These are phyloP conservation scores for Aspergillus phoenicis DNA, from an alignment of 2,329 filamentous ascomycete genomes.

Conservation along the genomic window DNA sequence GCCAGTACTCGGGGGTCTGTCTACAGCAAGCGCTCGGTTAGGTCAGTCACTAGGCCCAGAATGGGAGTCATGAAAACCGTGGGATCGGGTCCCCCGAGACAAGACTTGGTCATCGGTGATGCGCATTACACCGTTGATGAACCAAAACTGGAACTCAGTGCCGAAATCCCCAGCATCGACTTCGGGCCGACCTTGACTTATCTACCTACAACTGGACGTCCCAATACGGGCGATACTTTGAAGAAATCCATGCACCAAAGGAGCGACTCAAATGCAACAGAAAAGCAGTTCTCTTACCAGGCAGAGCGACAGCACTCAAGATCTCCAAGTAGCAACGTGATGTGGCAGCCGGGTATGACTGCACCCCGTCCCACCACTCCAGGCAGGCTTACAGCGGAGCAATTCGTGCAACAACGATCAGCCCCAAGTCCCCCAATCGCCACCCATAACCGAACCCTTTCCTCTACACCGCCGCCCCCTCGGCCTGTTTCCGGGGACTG, in stretches of 20 bases:
- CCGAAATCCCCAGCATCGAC: slow-evolving; percentile 72
- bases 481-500: slow-evolving; percentile 44
- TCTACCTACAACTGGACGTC: slow-evolving; percentile 55
- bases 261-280: slow-evolving; percentile 36
- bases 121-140: slow-evolving; percentile 46
- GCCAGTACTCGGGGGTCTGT: slow-evolving; percentile 68
- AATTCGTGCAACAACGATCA: slow-evolving; percentile 80
- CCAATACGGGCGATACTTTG: slow-evolving; percentile 58
- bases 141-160: slow-evolving; percentile 36
- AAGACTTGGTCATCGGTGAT: slow-evolving; percentile 51
- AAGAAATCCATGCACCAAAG: slow-evolving; percentile 38
- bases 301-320: slow-evolving; percentile 40
- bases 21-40: slow-evolving; percentile 44
- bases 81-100: slow-evolving; percentile 55
- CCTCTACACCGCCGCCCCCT: slow-evolving; percentile 47
- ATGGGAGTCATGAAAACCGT: slow-evolving; percentile 80
- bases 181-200: slow-evolving; percentile 84
- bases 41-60: slow-evolving; percentile 61
- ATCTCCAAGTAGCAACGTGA: slow-evolving; percentile 56
- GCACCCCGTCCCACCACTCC: slow-evolving; percentile 51
- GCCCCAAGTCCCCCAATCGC: slow-evolving; percentile 59
- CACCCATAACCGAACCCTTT: slow-evolving; percentile 63
- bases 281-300: slow-evolving; percentile 31
- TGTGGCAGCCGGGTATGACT: slow-evolving; percentile 75
- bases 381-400: slow-evolving; percentile 70